Conservation (phyloP, 345 rosid species). For the Microcos paniculata region DNA sequence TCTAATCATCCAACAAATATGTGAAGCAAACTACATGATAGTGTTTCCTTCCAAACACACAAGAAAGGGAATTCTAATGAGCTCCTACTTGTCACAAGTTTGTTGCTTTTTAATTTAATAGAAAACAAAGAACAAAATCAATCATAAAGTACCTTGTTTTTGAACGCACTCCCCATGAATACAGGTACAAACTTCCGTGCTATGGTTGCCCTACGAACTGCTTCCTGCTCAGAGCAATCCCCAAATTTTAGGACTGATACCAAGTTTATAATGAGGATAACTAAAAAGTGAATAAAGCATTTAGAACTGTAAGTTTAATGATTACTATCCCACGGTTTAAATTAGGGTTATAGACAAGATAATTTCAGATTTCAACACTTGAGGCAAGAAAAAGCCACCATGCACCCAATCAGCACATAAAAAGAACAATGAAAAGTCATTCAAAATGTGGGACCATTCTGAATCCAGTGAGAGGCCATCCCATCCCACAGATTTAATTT, state of each 20-base stretch:
- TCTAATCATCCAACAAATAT: not conserved
- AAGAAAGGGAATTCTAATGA: not conserved
- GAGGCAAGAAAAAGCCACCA: not conserved
- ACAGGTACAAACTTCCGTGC: constrained; percentile 93
- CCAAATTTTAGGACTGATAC: constrained; percentile 2
- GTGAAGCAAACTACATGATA: not conserved
- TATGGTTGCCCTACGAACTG: constrained; percentile 91
- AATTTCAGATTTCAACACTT: not conserved
- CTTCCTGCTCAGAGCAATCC: constrained; percentile 53
- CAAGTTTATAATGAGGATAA: not conserved
- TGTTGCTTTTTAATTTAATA: not conserved
- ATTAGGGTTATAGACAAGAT: not conserved
- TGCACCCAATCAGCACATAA: not conserved
- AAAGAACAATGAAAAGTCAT: not conserved
- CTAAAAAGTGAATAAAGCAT: constrained; percentile 3
- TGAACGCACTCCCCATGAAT: constrained; percentile 99
- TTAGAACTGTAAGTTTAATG: not conserved
- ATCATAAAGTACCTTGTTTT: constrained; percentile 75
- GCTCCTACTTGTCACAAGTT: not conserved
- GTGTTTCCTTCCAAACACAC: not conserved
- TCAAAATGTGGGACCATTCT: not conserved
- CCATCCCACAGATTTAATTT: not conserved
- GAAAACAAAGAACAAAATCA: not conserved
- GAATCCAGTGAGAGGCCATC: not conserved
- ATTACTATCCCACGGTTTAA: not conserved